phyloP scores from a whole-genome alignment of 1,284 basidiomycete species.

The Spongispora temasekensis region DNA sequence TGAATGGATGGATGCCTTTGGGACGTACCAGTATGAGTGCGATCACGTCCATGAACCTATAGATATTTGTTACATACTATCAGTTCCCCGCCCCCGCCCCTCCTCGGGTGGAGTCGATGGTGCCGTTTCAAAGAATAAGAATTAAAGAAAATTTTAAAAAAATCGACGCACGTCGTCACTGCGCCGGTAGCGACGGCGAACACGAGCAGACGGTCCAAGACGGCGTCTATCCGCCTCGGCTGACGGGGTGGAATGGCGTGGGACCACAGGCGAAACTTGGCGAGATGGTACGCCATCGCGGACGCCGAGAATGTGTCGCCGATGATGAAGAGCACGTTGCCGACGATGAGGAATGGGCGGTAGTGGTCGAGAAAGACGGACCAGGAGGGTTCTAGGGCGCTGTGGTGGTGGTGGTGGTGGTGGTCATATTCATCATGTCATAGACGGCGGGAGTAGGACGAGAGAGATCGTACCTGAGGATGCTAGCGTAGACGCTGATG shows the following conservation, averaged over 20 bases:
- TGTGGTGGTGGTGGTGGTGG: conserved; percentile 1
- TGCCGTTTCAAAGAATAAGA: no score
- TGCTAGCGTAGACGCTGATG: conserved; percentile 17
- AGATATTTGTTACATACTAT: no score
- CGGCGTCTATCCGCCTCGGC: conserved; percentile 19
- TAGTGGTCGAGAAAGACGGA: conserved; percentile 8
- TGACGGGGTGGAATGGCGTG: background rate
- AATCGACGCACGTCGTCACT: conserved; percentile 21
- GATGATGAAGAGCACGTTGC: conserved; percentile 26
- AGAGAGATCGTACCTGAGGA: conserved; percentile 21
- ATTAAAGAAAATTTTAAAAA: background rate
- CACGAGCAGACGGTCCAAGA: conserved; percentile 27
- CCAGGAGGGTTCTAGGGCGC: conserved; percentile 19
- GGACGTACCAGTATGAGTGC: conserved; percentile 10
- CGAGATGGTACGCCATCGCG: conserved; percentile 28
- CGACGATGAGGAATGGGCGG: conserved; percentile 17
- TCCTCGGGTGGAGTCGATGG: no score
- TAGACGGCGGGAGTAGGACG: background rate
- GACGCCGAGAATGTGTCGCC: conserved; percentile 26
- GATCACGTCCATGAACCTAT: conserved; percentile 31
- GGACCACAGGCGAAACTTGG: conserved; percentile 4
- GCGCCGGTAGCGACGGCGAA: conserved; percentile 31
- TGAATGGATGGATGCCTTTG: background rate
- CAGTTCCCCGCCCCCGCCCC: no score
- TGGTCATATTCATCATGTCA: background rate